Base-by-base conservation (phyloP, 2,329 filamentous ascomycete species). In the Cladosporium velox region DNA sequence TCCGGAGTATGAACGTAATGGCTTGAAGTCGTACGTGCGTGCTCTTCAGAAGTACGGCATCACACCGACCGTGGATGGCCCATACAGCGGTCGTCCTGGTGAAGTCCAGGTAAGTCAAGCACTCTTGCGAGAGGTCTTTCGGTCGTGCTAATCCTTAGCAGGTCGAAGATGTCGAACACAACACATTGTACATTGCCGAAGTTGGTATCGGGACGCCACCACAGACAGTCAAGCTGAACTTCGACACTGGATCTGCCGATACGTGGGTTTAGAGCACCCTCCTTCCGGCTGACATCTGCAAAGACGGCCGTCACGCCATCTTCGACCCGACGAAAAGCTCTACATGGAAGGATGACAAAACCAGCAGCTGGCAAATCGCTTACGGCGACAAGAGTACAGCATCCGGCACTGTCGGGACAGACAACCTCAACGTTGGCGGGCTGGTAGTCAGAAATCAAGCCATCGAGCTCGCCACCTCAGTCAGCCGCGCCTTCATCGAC, bases 231-330 rank as follows among this genome's bases (percentile, higher is more conserved):
- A 65, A 63, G 12, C 63, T 70, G 30, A 68, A 91, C 72, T 91
- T 91, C 68, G 90, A 92, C 74, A 91, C 89, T 47, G 89, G 89
- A 24, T 90, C 87, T 12, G 84, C 88, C 24, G 90, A 91, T 79
- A 81, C 90, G 26, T 91, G 88, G 89, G 69, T 77, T 35, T 71
- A 69, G 70, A 67, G 66, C 51, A 71, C 70, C 21, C 69, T 68
- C 44, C 67, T 71, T 10, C 66, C 70, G 15, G 44, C 65, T 4
- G 64, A 66, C 28, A 51, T 68, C 24, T 54, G 51, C 34, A 82
- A 87, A 74, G 73, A 77, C 11, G 62, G 65, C 15, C 54, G 64
- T 10, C 86, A 89, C 74, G 81, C 77, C 11, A 79, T 87, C 67
- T 92, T 87, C 71, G 79, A 90, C 72, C 80, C 88, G 2, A 78